These are phyloP conservation scores for Lepidium sativum DNA, from an alignment of 345 rosid species.

Conservation along the genomic window DNA sequence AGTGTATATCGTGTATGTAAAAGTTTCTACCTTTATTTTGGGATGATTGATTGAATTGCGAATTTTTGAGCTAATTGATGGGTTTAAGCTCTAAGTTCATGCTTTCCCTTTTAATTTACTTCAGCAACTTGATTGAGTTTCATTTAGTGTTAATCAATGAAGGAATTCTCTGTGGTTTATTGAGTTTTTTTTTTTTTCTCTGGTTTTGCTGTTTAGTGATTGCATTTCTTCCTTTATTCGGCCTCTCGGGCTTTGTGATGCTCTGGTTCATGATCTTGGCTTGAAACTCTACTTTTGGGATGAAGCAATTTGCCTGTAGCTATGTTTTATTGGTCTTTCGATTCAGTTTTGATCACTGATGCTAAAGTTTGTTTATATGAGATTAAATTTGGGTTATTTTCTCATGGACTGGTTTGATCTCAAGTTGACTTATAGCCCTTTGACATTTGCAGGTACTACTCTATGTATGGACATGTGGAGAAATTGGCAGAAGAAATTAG, in stretches of 20 bases:
- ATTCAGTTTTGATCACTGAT: background rate
- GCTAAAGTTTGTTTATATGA: background rate
- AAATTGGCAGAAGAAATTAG: conserved; percentile 82
- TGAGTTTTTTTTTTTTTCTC: background rate
- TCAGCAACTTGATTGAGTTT: background rate
- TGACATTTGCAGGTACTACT: conserved; percentile 59
- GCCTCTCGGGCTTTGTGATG: background rate
- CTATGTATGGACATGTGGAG: conserved; percentile 97
- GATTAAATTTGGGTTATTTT: background rate
- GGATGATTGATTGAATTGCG: background rate
- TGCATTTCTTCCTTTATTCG: background rate
- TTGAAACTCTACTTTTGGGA: background rate
- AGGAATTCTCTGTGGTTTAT: background rate
- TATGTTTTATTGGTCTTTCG: background rate
- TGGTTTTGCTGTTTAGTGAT: background rate
- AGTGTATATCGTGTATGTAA: conserved; percentile 69
- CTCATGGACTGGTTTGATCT: background rate
- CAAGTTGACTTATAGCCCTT: background rate
- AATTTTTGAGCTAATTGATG: background rate
- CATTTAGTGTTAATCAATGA: background rate
- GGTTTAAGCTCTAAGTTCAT: background rate
- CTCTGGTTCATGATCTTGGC: background rate
- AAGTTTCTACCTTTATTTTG: background rate
- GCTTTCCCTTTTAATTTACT: background rate
- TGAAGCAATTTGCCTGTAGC: background rate